phyloP scores from a whole-genome alignment of 441 rosid species.

The Aquilaria agallochum region DNA sequence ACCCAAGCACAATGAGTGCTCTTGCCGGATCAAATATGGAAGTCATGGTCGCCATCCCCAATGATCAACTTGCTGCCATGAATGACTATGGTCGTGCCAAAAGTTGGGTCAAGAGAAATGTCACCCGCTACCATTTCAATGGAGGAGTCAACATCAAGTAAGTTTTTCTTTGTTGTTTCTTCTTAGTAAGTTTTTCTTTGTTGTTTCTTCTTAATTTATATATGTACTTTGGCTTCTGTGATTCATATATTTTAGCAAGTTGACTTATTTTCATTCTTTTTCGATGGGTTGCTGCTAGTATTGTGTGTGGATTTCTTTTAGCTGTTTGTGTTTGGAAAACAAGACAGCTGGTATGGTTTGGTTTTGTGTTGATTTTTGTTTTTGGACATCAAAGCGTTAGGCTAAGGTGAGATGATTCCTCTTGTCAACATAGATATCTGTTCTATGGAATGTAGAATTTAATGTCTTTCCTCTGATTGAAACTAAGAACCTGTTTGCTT shows the following conservation, averaged over 20 bases:
- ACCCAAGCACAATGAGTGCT: conserved; percentile 58
- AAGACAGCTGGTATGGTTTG: too few species aligned
- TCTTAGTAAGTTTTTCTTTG: not conserved
- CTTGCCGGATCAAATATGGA: conserved; percentile 77
- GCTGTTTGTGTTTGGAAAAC: too few species aligned
- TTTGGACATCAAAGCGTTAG: too few species aligned
- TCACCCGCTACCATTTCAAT: conserved; percentile 67
- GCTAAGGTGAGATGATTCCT: too few species aligned
- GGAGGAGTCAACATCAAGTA: conserved; percentile 90
- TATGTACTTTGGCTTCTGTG: not conserved
- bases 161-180: conserved; percentile 14
- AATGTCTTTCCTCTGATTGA: too few species aligned
- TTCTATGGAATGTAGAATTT: too few species aligned
- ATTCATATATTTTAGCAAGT: not conserved
- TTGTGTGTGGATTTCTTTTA: too few species aligned
- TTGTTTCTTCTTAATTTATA: not conserved
- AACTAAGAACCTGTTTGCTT: too few species aligned
- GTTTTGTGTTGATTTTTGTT: too few species aligned
- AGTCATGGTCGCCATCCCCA: conserved; percentile 97
- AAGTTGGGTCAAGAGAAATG: conserved; percentile 73
- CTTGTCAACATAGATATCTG: too few species aligned
- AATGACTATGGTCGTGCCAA: conserved; percentile 56
- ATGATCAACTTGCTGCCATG: conserved; percentile 71
- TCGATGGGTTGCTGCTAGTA: too few species aligned
- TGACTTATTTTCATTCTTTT: too few species aligned